phyloP scores from a whole-genome alignment of 352 stramenopile species.

The Pythium utonaiense region DNA sequence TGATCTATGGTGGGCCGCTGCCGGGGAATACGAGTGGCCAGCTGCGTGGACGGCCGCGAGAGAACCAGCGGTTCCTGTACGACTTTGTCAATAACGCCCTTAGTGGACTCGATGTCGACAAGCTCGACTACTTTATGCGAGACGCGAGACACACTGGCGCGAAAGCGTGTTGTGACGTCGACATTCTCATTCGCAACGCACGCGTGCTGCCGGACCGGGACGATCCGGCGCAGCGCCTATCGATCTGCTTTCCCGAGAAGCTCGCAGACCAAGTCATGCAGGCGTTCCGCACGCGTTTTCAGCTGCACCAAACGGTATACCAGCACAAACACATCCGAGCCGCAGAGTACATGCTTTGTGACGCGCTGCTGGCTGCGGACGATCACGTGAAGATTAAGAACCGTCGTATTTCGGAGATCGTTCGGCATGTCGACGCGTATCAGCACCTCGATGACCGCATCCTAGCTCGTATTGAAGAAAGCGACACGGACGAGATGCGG shows the following conservation, averaged over 20 bases:
- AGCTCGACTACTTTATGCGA: constrained; percentile 89
- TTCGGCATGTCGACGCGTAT: constrained; percentile 64
- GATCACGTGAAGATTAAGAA: constrained; percentile 58
- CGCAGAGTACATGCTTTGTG: constrained; percentile 88
- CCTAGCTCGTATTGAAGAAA: constrained; percentile 71
- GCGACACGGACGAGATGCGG: constrained; percentile 40
- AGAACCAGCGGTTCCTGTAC: constrained; percentile 72
- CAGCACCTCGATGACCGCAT: constrained; percentile 83
- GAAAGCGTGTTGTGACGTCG: constrained; percentile 68
- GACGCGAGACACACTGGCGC: constrained; percentile 76
- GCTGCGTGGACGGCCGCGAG: constrained; percentile 38
- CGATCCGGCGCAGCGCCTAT: constrained; percentile 37
- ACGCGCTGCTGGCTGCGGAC: constrained; percentile 71
- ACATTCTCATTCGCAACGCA: constrained; percentile 71
- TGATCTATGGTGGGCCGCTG: constrained; percentile 68
- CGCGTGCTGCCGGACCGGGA: constrained; percentile 62
- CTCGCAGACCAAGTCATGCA: constrained; percentile 83
- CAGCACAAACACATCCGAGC: constrained; percentile 79
- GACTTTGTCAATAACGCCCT: constrained; percentile 88
- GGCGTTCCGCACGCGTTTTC: constrained; percentile 83
- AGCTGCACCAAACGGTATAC: constrained; percentile 87
- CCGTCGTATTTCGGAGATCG: constrained; percentile 62
- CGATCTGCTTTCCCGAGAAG: constrained; percentile 88
- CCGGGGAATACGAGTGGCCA: constrained; percentile 21
- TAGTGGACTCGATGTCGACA: constrained; percentile 87